A percentile compares a stretch with the other conserved stretches of the same genome.
Evolutionary conservation across 2,329 filamentous ascomycete genomes (phyloP).

Genomic region (Hypoxylon sp.): DNA sequence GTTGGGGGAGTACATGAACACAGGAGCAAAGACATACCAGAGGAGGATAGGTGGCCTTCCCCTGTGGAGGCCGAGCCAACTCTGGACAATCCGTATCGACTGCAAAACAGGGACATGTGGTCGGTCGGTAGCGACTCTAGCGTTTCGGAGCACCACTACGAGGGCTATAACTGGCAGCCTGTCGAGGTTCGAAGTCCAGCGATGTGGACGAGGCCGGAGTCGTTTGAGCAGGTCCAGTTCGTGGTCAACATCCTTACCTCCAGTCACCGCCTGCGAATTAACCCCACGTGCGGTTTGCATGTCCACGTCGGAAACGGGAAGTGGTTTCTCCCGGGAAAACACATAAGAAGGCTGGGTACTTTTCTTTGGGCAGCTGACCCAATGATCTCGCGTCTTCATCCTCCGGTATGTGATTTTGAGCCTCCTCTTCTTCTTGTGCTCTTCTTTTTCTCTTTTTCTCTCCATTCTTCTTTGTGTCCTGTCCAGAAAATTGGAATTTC

Average conservation of each 20-base stretch:
- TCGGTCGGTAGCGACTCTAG: constrained; percentile 29
- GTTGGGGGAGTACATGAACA: background rate
- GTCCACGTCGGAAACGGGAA: constrained; percentile 58
- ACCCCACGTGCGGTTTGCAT: constrained; percentile 56
- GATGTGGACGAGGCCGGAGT: constrained; percentile 51
- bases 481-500: background rate
- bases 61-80: background rate
- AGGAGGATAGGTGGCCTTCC: too few species aligned
- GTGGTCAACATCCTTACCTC: constrained; percentile 55
- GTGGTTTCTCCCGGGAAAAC: constrained; percentile 51
- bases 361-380: constrained; percentile 58
- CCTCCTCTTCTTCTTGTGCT: background rate
- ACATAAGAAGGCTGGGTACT: constrained; percentile 52
- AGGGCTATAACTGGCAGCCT: constrained; percentile 46
- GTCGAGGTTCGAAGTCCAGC: constrained; percentile 57
- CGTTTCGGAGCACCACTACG: constrained; percentile 21
- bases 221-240: constrained; percentile 51
- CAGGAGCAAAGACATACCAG: background rate
- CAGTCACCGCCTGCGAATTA: constrained; percentile 54
- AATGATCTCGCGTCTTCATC: constrained; percentile 56
- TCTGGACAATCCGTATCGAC: constrained; percentile 20
- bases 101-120: constrained; percentile 41
- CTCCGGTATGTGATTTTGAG: constrained; percentile 40
- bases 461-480: background rate
- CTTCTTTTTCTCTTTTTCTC: background rate